Conservation (phyloP, 73 alveolate genomes). For the Effrenium voratum region DNA sequence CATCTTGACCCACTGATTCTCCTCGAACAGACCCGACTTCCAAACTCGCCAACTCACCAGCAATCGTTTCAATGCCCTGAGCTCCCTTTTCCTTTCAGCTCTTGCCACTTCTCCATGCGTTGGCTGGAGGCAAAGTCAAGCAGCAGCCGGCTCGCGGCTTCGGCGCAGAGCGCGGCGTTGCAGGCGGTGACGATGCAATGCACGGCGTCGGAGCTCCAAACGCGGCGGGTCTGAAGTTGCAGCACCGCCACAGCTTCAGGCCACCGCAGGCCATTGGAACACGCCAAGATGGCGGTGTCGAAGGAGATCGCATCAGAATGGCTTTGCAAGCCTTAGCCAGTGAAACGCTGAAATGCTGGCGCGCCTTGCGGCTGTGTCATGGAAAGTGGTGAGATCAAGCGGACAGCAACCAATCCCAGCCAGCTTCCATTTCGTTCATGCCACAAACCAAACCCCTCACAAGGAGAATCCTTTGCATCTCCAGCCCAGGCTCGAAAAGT, state of each 20-base stretch:
- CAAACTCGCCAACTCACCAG: background rate
- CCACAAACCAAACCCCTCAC: no score
- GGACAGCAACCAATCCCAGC: no score
- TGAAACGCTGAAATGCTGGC: background rate
- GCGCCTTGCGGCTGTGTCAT: background rate
- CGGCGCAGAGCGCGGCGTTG: background rate
- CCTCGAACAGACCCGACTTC: slow-evolving; percentile 57
- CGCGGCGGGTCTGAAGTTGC: background rate
- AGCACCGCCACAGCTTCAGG: background rate
- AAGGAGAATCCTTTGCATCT: no score
- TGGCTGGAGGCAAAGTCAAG: background rate
- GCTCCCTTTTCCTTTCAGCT: background rate
- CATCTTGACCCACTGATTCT: slow-evolving; percentile 97
- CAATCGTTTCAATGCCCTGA: background rate
- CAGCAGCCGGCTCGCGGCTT: slow-evolving; percentile 3
- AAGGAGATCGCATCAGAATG: slow-evolving; percentile 30
- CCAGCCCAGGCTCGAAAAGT: no score
- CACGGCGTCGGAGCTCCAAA: slow-evolving; percentile 7
- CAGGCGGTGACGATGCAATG: slow-evolving; percentile 31
- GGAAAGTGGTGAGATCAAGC: no score
- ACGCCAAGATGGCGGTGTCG: slow-evolving; percentile 38
- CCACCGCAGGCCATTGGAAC: background rate
- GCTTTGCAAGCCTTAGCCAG: background rate
- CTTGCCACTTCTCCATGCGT: background rate
- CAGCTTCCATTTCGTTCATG: no score